Base-by-base conservation (phyloP, 2,329 filamentous ascomycete species). In the Aspergillus ochraceoroseus region DNA sequence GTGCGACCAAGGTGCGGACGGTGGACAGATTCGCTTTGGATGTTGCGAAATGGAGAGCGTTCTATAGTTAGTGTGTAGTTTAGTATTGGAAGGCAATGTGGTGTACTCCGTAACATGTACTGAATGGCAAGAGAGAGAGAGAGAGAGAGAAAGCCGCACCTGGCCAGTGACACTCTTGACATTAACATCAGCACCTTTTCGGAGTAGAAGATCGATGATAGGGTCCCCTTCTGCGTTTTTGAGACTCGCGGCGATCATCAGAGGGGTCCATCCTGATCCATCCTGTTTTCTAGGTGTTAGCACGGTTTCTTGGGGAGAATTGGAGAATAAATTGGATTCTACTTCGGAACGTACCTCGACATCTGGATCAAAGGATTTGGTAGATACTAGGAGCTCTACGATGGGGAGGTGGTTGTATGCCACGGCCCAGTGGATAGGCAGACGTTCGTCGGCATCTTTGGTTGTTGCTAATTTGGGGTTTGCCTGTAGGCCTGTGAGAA, bases 401-500 rank as follows among this genome's bases (percentile, higher is more conserved):
- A 95, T 87, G 15, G 82, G 76, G 5, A 83, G 67, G 52, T 80
- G 82, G 61, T 92, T 94, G 64, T 85, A 84, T 14, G 89, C 92
- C 2, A 81, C 79, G 0, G 92, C 90, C 92, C 92, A 98, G 72
- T 98, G 92, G 42, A 96, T 80, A 2, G 92, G 83, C 25, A 95
- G 77, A 30, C 92, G 85, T 11, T 87, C 87, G 63, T 98, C 92
- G 33, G 86, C 83, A 57, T 98, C 92, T 57, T 70, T 72, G 56
- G 81, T 79, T 43, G 70, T 73, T 17, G 86, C 82, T 26, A 94
- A 77, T 56, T 85, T 89, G 2, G 85, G 82, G 58, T 94, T 88
- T 52, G 82, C 80, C 83, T 90, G 14, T 6, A 8, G 3, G 11
- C 7, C 8, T 19, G 29, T 32, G 13, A 19, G 13, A 11, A 2